phyloP scores from a whole-genome alignment of 106 monocot genomes.

The Dioscorea alata region DNA sequence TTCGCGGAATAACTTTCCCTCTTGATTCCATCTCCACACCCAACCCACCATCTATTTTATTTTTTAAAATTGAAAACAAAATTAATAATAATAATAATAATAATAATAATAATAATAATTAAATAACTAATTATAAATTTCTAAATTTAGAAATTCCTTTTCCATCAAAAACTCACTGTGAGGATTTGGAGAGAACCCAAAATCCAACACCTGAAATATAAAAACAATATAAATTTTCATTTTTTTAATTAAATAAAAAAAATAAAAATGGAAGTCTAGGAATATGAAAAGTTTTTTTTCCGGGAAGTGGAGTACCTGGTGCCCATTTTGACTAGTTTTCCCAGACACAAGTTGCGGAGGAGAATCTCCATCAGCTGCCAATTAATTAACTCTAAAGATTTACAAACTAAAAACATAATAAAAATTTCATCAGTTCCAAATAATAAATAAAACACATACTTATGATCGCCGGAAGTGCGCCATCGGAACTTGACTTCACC shows the following conservation, averaged over 20 bases:
- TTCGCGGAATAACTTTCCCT: conserved; percentile 1
- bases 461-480: conserved; percentile 27
- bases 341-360: conserved; percentile 29
- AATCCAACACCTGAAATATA: conserved; percentile 27
- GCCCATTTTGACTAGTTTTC: conserved; percentile 28
- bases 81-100: background rate
- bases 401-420: background rate
- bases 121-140: background rate
- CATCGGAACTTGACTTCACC: conserved; percentile 36
- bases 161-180: conserved; percentile 15
- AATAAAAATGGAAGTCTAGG: background rate
- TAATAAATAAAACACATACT: conserved; percentile 26
- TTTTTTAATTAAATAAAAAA: background rate
- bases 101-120: background rate
- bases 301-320: conserved; percentile 18
- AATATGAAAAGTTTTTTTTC: background rate
- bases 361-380: conserved; percentile 54
- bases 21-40: conserved; percentile 11
- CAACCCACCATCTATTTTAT: conserved; percentile 18
- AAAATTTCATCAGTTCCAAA: background rate
- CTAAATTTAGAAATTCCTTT: too few species aligned
- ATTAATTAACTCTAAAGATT: conserved; percentile 1
- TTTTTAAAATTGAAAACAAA: background rate
- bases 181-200: conserved; percentile 41
- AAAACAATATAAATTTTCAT: background rate